Base-by-base conservation (phyloP, 345 rosid genomes). In the Heritiera fomes region DNA sequence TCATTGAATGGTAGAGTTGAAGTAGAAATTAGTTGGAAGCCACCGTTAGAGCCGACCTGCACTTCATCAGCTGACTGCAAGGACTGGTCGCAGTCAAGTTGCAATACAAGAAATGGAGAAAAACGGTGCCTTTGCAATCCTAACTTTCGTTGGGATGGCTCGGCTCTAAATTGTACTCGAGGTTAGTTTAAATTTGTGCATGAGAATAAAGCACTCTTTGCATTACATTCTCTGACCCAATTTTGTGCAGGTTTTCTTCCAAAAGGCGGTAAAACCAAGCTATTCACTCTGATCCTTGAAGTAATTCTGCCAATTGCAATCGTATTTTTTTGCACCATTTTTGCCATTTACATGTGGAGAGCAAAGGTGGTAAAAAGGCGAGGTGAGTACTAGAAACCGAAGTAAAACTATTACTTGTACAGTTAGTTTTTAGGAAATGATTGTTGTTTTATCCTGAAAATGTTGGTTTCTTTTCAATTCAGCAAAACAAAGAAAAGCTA, bases 121-220 rank as follows among this genome's bases (percentile, higher is more conserved):
- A 75, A n/a, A 56, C 59, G 62, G 45, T 80, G 79, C 71, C 30
- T 75, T 18, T 80, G 82, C 75, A n/a, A 40, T 34, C 23, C 68
- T 0, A 59, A 23, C 49, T 67, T 75, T 28, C 23, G 1, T 15
- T 80, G 75, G 82, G 64, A 80, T 58, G 4, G 49, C n/a, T 17
- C 5, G 3, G n/a, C 1, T 17, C 9, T 45, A 38, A 75, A 58
- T 15, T 80, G 79, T 47, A 75, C 75, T 67, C 13, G 3, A 68
- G 73, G 73, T 68, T 23, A 59, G 34, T 20, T 20, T 8, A 59
- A 59, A 8, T 59, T 1, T 38, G 18, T 64, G 45, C 69, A 34
- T 64, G 7, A 13, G 17, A 11, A 64, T 7, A 61, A 69, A 58
- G 60, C 34, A 30, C 10, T 7, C 3, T n/a, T n/a, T 7, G 5